Evolutionary conservation across 2,329 filamentous ascomycete genomes (phyloP).

Genomic region (Triangularia verruculosa): DNA sequence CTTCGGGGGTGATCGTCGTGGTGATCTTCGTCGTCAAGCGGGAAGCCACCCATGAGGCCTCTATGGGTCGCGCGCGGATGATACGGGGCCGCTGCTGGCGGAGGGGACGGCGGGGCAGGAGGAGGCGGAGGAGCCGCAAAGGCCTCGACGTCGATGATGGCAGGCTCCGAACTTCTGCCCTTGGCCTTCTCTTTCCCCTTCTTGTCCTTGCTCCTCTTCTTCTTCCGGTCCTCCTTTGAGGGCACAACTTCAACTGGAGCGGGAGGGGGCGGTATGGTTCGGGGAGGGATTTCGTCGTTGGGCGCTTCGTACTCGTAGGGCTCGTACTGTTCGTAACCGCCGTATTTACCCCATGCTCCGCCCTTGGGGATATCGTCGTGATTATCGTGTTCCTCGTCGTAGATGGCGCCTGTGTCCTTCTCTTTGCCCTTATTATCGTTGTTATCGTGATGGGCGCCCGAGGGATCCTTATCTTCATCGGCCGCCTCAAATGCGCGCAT

Average conservation of each 20-base stretch:
- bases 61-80: constrained; percentile 15
- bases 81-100: neutral
- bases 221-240: constrained; percentile 41
- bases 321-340: neutral
- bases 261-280: constrained; percentile 38
- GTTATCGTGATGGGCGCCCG: constrained; percentile 14
- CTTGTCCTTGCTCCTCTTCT: constrained; percentile 25
- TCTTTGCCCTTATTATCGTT: neutral
- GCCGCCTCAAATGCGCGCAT: constrained; percentile 54
- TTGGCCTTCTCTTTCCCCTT: constrained; percentile 41
- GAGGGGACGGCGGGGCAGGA: constrained; percentile 10
- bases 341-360: constrained; percentile 33
- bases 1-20: constrained; percentile 25
- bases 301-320: neutral
- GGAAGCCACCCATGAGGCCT: constrained; percentile 57
- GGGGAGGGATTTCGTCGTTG: constrained; percentile 22
- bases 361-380: neutral
- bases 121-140: constrained; percentile 20
- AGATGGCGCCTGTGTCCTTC: constrained; percentile 1
- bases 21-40: constrained; percentile 48
- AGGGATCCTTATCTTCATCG: constrained; percentile 33
- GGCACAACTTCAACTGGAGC: constrained; percentile 27
- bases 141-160: constrained; percentile 22
- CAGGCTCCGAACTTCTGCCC: constrained; percentile 29
- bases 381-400: neutral